phyloP scores from a whole-genome alignment of 257 asterid genomes.

The Perilla frutescens region DNA sequence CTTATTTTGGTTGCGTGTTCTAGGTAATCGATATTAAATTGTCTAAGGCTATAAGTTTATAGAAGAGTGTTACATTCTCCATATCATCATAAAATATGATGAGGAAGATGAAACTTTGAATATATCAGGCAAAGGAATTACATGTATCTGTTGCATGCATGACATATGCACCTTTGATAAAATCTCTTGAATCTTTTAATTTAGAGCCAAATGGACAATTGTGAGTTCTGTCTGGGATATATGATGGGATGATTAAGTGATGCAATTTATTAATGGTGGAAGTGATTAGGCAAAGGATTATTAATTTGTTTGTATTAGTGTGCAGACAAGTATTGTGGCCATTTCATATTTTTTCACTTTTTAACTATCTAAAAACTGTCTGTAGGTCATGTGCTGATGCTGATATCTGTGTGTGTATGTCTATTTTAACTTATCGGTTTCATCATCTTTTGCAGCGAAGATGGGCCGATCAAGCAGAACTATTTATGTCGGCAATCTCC shows the following conservation, averaged over 20 bases:
- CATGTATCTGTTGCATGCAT: background rate
- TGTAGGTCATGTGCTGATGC: background rate
- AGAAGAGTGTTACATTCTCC: background rate
- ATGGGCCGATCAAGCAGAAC: conserved; percentile 78
- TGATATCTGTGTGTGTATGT: background rate
- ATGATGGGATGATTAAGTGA: background rate
- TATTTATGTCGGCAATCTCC: conserved; percentile 84
- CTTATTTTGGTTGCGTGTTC: too few relatives aligned
- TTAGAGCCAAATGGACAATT: background rate
- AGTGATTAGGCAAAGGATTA: background rate
- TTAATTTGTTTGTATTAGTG: background rate
- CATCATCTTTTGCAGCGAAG: conserved; percentile 40
- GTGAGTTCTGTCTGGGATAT: background rate
- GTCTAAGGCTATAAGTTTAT: too few relatives aligned
- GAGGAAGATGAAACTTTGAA: background rate
- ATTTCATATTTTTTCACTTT: background rate
- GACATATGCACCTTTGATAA: background rate
- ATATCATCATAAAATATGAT: background rate
- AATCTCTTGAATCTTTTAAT: background rate
- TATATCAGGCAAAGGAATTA: background rate
- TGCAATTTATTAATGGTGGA: background rate
- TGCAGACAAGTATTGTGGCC: background rate
- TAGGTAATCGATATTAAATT: too few relatives aligned
- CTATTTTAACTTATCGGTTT: conserved; percentile 11
- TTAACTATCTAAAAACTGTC: background rate